A percentile compares a stretch with the other conserved stretches of the same genome.
These are phyloP conservation scores for Trametes meyenii DNA, from an alignment of 768 basidiomycete genomes.

Conservation along the genomic window DNA sequence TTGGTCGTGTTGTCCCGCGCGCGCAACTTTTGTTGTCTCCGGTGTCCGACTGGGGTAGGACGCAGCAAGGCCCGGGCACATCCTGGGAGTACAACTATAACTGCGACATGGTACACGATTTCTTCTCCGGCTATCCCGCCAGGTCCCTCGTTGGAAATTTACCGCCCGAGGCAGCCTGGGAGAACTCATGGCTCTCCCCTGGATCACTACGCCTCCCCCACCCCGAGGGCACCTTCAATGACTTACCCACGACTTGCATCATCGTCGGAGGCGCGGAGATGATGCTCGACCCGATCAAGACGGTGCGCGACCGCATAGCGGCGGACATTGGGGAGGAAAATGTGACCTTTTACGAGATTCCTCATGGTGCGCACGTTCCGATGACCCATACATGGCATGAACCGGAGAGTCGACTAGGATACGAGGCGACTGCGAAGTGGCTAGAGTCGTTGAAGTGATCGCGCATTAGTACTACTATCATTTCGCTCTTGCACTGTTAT, in stretches of 20 bases:
- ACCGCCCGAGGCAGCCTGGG: neutral
- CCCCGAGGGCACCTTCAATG: constrained; percentile 20
- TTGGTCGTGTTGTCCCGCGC: constrained; percentile 34
- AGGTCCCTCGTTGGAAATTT: constrained; percentile 9
- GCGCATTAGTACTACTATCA: no score
- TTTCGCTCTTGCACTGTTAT: neutral
- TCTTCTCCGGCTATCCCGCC: constrained; percentile 8
- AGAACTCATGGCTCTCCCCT: constrained; percentile 19
- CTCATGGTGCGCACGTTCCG: constrained; percentile 2
- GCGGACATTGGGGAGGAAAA: constrained; percentile 28
- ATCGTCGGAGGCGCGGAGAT: constrained; percentile 35
- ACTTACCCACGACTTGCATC: constrained; percentile 33
- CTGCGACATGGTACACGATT: constrained; percentile 8
- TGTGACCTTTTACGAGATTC: constrained; percentile 7
- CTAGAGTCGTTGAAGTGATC: neutral
- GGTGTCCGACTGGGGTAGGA: constrained; percentile 24
- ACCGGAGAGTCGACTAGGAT: constrained; percentile 7
- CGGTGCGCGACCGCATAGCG: constrained; percentile 29
- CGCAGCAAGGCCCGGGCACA: constrained; percentile 15
- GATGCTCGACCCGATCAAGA: constrained; percentile 32
- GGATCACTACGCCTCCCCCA: constrained; percentile 1
- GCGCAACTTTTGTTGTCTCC: constrained; percentile 39
- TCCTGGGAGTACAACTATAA: neutral
- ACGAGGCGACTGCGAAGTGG: neutral
- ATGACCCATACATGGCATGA: constrained; percentile 12